Evolutionary conservation across 768 basidiomycete species (phyloP).

Genomic region (Lactarius quietus): DNA sequence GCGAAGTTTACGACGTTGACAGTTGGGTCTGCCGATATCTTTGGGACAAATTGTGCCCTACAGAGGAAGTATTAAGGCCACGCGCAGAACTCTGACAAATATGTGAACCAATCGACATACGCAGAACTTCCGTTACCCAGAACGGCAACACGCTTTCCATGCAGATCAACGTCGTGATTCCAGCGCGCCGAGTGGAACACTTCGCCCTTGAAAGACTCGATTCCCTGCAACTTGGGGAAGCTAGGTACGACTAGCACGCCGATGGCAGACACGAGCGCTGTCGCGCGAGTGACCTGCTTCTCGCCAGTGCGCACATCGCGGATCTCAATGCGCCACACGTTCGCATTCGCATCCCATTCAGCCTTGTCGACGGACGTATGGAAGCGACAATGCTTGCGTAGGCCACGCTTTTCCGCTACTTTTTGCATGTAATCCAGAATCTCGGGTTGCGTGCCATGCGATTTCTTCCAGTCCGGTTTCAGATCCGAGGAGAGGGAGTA

Average conservation of each 20-base stretch:
- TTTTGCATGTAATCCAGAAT: slow-evolving; percentile 31
- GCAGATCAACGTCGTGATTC: slow-evolving; percentile 50
- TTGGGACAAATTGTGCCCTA: slow-evolving; percentile 48
- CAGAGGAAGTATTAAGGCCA: neutral
- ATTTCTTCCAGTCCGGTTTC: slow-evolving; percentile 30
- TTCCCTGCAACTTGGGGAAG: slow-evolving; percentile 31
- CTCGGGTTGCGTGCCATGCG: slow-evolving; percentile 30
- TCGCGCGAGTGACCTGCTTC: slow-evolving; percentile 22
- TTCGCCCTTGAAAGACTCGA: slow-evolving; percentile 42
- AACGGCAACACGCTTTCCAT: slow-evolving; percentile 52
- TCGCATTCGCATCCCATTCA: slow-evolving; percentile 29
- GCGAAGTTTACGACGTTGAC: slow-evolving; percentile 51
- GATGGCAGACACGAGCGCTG: slow-evolving; percentile 33
- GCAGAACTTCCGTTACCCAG: slow-evolving; percentile 62
- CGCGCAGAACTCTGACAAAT: neutral
- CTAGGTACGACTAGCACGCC: slow-evolving; percentile 30
- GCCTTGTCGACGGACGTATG: slow-evolving; percentile 31
- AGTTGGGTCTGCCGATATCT: slow-evolving; percentile 46
- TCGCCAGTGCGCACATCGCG: slow-evolving; percentile 20
- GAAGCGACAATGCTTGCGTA: slow-evolving; percentile 28
- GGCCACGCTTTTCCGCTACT: slow-evolving; percentile 26
- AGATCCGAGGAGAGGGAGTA: slow-evolving; percentile 31
- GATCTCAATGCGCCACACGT: slow-evolving; percentile 30
- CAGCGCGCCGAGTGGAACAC: slow-evolving; percentile 55
- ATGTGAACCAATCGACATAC: slow-evolving; percentile 29